Conservation (phyloP, 2,329 filamentous ascomycete species). For the Bipolaris bicolor region DNA sequence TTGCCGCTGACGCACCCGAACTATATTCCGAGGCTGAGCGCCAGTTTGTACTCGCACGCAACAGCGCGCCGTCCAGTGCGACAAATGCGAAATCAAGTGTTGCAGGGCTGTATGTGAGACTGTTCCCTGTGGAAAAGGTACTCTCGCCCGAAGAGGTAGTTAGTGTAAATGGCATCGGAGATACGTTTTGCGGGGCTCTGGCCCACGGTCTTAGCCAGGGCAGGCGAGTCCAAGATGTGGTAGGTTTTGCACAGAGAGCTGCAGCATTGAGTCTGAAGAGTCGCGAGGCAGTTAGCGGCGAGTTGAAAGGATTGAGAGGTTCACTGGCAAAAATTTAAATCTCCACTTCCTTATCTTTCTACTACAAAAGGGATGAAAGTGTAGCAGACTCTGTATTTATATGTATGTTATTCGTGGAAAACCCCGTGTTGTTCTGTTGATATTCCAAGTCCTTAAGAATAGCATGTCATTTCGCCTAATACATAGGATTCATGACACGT, state of each 20-base stretch:
- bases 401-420: not conserved
- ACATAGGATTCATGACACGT: not conserved
- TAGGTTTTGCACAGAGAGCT: slow-evolving; percentile 82
- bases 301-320: slow-evolving; percentile 51
- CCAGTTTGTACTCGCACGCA: slow-evolving; percentile 73
- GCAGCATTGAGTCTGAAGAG: slow-evolving; percentile 80
- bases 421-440: not conserved
- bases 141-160: slow-evolving; percentile 70
- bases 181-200: slow-evolving; percentile 87
- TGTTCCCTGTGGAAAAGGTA: slow-evolving; percentile 68
- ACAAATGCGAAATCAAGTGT: slow-evolving; percentile 53
- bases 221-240: slow-evolving; percentile 64
- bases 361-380: not conserved
- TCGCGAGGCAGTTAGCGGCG: slow-evolving; percentile 71
- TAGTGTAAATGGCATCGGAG: slow-evolving; percentile 92
- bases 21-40: slow-evolving; percentile 67
- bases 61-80: slow-evolving; percentile 56
- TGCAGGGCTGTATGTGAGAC: slow-evolving; percentile 81
- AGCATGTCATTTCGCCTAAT: not conserved
- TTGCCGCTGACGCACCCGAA: slow-evolving; percentile 70
- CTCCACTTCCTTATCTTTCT: not conserved
- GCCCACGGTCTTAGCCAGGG: slow-evolving; percentile 73
- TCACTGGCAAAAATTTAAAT: not conserved
- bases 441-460: not conserved
- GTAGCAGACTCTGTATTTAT: not conserved